Evolutionary conservation across 2,329 filamentous ascomycete genomes (phyloP), one percentile per base, ranked within the genome.

Genomic region (Colletotrichum cereale): DNA sequence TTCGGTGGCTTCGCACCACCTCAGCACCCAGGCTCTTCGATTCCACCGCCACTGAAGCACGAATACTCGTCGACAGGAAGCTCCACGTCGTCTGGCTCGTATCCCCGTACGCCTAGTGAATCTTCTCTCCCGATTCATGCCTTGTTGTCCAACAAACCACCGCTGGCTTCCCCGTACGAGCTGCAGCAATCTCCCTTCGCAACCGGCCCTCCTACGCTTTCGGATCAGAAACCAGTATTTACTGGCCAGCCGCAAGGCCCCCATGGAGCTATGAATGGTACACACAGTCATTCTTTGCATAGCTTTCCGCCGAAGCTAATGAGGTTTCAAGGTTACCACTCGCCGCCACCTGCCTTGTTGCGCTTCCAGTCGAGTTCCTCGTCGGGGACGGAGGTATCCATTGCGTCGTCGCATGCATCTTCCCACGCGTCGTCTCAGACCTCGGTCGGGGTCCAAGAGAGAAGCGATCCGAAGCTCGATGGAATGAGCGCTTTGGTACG

Each of bases 401-500:
- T 47, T 11, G 42, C 65, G 29, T 73, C 72, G 21, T 71, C 67
- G 1, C 62, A 62, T 36, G 65, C 76, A 74, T 48, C 58, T 34
- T 71, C 65, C 6, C 65, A 68, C 10, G 69, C 69, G 38, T 69
- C 65, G 21, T 72, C 69, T 1, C 58, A 68, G 18, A 68, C 60
- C 52, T 72, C 68, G 62, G 24, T 69, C 40, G 47, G 74, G 75
- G 56, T 57, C 48, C 55, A 74, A 69, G 71, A 67, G 11, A 50
- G 65, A 60, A 42, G 52, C 71, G 63, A 73, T 16, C 42, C 66
- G 21, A 71, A 64, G 4, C 79, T 90, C 26, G 88, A 91, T 72
- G 88, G 89, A 2, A 88, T 91, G 80, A 89, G 84, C 71, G 89
- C 89, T 8, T 80, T 91, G 14, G 77, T 91, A 2, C 84, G 83